Evolutionary conservation across 139 green algal species (phyloP).

Genomic region (Coelastrella sp.): DNA sequence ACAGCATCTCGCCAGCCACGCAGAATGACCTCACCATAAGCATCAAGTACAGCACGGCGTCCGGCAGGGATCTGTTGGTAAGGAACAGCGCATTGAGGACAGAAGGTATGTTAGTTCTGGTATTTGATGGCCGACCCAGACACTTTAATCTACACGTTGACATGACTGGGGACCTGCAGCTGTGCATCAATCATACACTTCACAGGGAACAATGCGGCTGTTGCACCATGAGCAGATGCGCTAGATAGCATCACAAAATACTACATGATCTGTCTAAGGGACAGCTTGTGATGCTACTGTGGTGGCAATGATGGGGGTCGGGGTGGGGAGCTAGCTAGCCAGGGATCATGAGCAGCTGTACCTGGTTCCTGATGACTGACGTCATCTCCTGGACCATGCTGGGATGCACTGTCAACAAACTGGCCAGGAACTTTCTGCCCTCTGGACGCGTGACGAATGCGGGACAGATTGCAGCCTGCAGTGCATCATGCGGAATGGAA

Average conservation of each 20-base stretch:
- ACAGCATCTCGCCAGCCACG: conserved; percentile 75
- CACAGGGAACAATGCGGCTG: too few relatives aligned
- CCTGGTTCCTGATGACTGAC: conserved; percentile 84
- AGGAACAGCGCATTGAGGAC: neutral
- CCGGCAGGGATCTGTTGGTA: conserved; percentile 42
- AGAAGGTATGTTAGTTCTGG: neutral
- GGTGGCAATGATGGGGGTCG: too few relatives aligned
- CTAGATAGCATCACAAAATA: too few relatives aligned
- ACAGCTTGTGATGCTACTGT: too few relatives aligned
- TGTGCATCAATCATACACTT: too few relatives aligned
- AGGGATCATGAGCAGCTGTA: neutral
- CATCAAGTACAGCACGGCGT: conserved; percentile 68
- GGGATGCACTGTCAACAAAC: conserved; percentile 76
- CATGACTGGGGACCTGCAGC: too few relatives aligned
- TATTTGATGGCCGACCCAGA: too few relatives aligned
- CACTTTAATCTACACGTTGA: too few relatives aligned
- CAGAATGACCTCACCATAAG: conserved; percentile 86
- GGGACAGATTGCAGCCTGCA: conserved; percentile 70
- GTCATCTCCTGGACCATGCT: conserved; percentile 76
- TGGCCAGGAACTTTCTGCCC: conserved; percentile 81
- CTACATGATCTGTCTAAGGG: too few relatives aligned
- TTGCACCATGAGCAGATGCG: too few relatives aligned
- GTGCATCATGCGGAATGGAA: conserved; percentile 46
- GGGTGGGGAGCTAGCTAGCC: neutral
- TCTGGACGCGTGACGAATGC: conserved; percentile 75